These are phyloP conservation scores for Herpetomonas muscarum DNA, from an alignment of 208 protist genomes.

Conservation along the genomic window DNA sequence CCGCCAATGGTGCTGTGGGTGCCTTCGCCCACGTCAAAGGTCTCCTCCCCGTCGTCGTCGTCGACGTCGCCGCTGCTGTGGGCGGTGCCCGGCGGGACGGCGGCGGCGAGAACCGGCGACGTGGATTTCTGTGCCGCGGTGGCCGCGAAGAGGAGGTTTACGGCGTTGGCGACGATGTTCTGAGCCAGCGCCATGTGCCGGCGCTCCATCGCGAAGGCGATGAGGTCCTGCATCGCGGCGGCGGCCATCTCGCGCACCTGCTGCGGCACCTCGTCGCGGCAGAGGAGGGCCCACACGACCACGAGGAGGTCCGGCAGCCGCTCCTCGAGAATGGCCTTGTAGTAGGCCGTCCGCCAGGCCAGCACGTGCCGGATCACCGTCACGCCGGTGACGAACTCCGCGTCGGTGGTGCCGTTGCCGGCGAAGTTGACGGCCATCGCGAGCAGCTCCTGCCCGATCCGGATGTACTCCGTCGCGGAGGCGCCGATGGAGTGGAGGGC, in stretches of 20 bases:
- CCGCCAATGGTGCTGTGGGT: neutral
- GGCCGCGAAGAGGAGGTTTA: constrained; percentile 33
- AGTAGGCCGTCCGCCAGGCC: constrained; percentile 31
- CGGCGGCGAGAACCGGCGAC: neutral
- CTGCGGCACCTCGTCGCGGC: constrained; percentile 18
- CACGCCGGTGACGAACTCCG: constrained; percentile 52
- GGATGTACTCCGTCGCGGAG: constrained; percentile 35
- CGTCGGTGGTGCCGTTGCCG: constrained; percentile 33
- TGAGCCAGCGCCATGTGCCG: constrained; percentile 33
- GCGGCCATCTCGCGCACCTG: constrained; percentile 55
- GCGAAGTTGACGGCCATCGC: constrained; percentile 38
- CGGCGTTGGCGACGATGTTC: constrained; percentile 50
- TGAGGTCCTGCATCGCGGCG: constrained; percentile 45
- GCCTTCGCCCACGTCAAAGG: neutral
- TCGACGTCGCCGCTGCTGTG: too few relatives aligned
- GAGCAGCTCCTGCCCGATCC: constrained; percentile 50
- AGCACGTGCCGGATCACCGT: constrained; percentile 54
- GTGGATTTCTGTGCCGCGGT: neutral
- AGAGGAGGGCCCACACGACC: constrained; percentile 43
- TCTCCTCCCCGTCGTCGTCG: neutral
- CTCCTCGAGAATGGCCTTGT: constrained; percentile 25
- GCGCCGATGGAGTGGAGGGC: constrained; percentile 47
- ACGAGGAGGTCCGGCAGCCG: constrained; percentile 43
- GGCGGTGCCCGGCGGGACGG: neutral
- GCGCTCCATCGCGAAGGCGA: constrained; percentile 44